These are phyloP conservation scores for Cercis canadensis DNA, from an alignment of 306 rosid species.

Conservation along the genomic window DNA sequence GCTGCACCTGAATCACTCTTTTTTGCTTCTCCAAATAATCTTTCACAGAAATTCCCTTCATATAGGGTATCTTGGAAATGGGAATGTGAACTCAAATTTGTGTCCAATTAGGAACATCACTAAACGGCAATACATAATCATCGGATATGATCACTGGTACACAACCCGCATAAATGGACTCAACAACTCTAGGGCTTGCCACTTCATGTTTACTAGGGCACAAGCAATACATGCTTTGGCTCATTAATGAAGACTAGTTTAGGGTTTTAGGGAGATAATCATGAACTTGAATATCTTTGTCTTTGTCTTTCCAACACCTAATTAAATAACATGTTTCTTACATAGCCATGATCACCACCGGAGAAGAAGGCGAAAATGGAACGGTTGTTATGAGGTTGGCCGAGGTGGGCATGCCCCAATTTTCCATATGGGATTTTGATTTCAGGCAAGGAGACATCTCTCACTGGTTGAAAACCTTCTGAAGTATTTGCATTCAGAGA, in stretches of 20 bases:
- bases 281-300: slow-evolving; percentile 23
- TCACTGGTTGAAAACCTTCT: slow-evolving; percentile 29
- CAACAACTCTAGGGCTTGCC: slow-evolving; percentile 64
- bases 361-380: slow-evolving; percentile 39
- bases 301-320: slow-evolving; percentile 29
- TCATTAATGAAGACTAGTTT: slow-evolving; percentile 26
- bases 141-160: not conserved
- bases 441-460: slow-evolving; percentile 42
- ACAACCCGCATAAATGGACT: slow-evolving; percentile 27
- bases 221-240: slow-evolving; percentile 45
- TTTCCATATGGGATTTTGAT: not conserved
- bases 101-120: slow-evolving; percentile 56
- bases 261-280: slow-evolving; percentile 25
- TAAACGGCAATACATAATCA: not conserved
- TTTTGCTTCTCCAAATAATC: slow-evolving; percentile 48
- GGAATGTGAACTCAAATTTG: slow-evolving; percentile 51
- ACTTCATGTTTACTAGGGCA: slow-evolving; percentile 66
- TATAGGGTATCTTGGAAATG: slow-evolving; percentile 34
- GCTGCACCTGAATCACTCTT: slow-evolving; percentile 43
- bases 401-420: not conserved
- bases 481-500: slow-evolving; percentile 39
- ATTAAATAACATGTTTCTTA: slow-evolving; percentile 20
- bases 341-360: slow-evolving; percentile 26
- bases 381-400: slow-evolving; percentile 5
- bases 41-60: slow-evolving; percentile 36